phyloP scores from a whole-genome alignment of 495 filamentous ascomycete species.

The Cryomyces antarcticus region DNA sequence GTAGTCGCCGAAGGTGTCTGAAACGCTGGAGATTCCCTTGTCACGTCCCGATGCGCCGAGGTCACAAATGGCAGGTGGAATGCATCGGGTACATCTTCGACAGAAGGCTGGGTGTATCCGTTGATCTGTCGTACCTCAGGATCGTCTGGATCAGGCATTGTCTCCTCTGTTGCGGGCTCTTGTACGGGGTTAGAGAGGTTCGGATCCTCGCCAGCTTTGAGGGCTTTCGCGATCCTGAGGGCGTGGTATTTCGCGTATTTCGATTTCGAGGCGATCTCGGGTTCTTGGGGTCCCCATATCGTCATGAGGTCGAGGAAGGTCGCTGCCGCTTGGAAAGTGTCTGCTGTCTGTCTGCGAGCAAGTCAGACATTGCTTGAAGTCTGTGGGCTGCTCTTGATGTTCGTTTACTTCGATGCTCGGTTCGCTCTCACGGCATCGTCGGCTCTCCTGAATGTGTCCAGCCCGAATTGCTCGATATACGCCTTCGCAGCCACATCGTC shows the following conservation, averaged over 20 bases:
- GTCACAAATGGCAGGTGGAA: no score
- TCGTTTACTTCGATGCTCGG: slow-evolving; percentile 54
- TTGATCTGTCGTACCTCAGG: slow-evolving; percentile 39
- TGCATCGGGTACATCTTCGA: neutral
- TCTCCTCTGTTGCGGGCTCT: slow-evolving; percentile 22
- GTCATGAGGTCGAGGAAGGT: slow-evolving; percentile 77
- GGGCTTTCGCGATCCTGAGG: slow-evolving; percentile 68
- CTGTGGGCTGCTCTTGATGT: slow-evolving; percentile 4
- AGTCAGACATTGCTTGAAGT: neutral
- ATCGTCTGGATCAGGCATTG: slow-evolving; percentile 31
- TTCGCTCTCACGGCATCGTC: slow-evolving; percentile 64
- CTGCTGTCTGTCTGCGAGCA: slow-evolving; percentile 60
- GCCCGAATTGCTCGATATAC: slow-evolving; percentile 82
- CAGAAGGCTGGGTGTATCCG: slow-evolving; percentile 5
- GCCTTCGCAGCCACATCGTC: slow-evolving; percentile 74
- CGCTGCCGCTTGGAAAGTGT: slow-evolving; percentile 77
- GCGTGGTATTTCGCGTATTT: slow-evolving; percentile 96
- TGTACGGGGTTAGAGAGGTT: slow-evolving; percentile 69
- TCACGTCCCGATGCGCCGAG: neutral
- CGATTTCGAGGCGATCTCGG: slow-evolving; percentile 66
- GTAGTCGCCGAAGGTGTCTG: neutral
- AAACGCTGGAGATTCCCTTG: neutral
- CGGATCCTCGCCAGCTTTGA: slow-evolving; percentile 80
- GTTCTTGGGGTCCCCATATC: slow-evolving; percentile 58
- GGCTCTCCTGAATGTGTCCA: slow-evolving; percentile 69